These are phyloP conservation scores for Cyphellophora attinorum DNA, from an alignment of 2,329 filamentous ascomycete genomes.

Conservation along the genomic window DNA sequence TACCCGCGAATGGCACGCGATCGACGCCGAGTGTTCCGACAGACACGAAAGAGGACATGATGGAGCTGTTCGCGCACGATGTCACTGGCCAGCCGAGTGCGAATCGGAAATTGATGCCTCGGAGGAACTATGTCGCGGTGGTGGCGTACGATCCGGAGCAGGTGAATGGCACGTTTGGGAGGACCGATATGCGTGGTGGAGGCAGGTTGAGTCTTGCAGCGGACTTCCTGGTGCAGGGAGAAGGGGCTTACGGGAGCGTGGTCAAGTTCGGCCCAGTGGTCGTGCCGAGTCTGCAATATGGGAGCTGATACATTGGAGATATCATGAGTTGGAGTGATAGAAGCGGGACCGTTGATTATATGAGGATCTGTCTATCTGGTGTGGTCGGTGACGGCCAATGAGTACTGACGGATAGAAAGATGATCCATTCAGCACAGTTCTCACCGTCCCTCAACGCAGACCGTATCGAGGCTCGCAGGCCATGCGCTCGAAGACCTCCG, in stretches of 20 bases:
- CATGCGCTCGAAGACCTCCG: no score
- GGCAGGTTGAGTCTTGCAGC: conserved; percentile 74
- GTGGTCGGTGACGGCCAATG: no score
- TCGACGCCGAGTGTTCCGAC: conserved; percentile 56
- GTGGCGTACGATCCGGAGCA: conserved; percentile 90
- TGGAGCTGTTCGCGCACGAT: conserved; percentile 97
- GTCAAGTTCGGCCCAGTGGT: conserved; percentile 97
- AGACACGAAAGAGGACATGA: conserved; percentile 99
- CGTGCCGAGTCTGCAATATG: conserved; percentile 75
- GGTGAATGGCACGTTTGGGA: conserved; percentile 40
- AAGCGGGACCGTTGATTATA: no score
- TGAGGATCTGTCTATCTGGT: no score
- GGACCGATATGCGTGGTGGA: conserved; percentile 30
- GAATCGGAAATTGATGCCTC: conserved; percentile 83
- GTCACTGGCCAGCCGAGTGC: conserved; percentile 75
- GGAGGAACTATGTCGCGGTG: conserved; percentile 84
- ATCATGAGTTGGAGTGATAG: no score
- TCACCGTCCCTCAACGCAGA: no score
- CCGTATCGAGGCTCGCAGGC: no score
- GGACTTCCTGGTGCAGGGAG: conserved; percentile 82
- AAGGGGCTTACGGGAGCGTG: conserved; percentile 46
- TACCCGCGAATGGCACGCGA: conserved; percentile 77
- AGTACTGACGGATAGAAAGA: no score
- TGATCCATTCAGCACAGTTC: no score
- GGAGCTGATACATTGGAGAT: conserved; percentile 41